Conservation (phyloP, 164 flowering plant genomes). For the Cinnamomum chago region DNA sequence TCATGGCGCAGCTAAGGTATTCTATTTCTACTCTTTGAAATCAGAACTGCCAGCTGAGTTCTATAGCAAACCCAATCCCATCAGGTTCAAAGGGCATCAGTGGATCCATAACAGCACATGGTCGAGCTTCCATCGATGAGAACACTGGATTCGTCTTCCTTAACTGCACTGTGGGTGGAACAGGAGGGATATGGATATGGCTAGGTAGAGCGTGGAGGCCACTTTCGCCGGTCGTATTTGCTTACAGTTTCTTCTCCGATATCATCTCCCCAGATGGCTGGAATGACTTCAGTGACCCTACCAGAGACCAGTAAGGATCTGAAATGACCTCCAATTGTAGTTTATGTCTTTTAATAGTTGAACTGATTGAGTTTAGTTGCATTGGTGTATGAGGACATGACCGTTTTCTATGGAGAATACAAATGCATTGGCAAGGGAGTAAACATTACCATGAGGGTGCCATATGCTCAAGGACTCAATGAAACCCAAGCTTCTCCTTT, state of each 20-base stretch:
- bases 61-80: conserved; percentile 71
- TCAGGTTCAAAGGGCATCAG: conserved; percentile 47
- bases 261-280: conserved; percentile 90
- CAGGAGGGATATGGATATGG: conserved; percentile 65
- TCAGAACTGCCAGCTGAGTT: conserved; percentile 64
- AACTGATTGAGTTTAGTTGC: background rate
- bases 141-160: conserved; percentile 73
- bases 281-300: conserved; percentile 82
- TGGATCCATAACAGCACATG: conserved; percentile 83
- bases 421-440: conserved; percentile 75
- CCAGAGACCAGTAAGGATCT: conserved; percentile 64
- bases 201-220: conserved; percentile 93
- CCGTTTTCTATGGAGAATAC: conserved; percentile 81
- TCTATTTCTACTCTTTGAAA: no score
- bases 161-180: conserved; percentile 75
- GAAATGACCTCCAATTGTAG: background rate
- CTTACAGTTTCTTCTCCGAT: conserved; percentile 58
- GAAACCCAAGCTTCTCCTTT: conserved; percentile 70
- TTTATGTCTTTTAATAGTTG: no score
- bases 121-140: conserved; percentile 64
- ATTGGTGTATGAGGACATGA: conserved; percentile 37
- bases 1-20: background rate
- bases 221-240: conserved; percentile 67
- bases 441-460: conserved; percentile 43
- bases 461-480: conserved; percentile 59